These are phyloP conservation scores for Canavalia ensiformis DNA, from an alignment of 306 rosid genomes.

Conservation along the genomic window DNA sequence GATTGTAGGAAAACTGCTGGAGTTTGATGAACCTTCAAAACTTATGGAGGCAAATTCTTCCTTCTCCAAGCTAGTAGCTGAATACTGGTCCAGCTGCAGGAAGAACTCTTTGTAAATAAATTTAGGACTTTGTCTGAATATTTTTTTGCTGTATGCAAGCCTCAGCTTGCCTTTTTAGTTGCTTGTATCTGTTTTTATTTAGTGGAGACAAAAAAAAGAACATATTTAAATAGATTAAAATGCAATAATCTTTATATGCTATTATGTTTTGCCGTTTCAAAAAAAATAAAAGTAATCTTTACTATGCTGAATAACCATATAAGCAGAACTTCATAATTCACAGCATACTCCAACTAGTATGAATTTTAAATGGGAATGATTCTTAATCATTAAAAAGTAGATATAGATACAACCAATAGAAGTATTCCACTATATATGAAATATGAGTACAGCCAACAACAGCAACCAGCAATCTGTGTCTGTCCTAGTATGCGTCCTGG, in stretches of 20 bases:
- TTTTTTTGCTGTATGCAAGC: neutral
- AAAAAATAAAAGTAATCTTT: too few species aligned
- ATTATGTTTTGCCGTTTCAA: too few species aligned
- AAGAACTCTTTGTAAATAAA: constrained; percentile 45
- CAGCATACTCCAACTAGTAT: too few species aligned
- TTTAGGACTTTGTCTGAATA: neutral
- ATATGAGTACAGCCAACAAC: neutral
- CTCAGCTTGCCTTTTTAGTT: neutral
- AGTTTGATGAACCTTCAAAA: constrained; percentile 67
- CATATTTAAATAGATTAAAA: too few species aligned
- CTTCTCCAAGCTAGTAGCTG: constrained; percentile 76
- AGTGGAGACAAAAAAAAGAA: too few species aligned
- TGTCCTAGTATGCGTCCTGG: neutral
- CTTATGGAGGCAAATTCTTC: constrained; percentile 63
- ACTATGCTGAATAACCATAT: too few species aligned
- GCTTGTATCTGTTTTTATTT: neutral
- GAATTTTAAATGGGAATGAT: neutral
- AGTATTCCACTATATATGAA: neutral
- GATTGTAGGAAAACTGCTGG: constrained; percentile 63
- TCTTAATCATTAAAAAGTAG: neutral
- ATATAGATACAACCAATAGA: neutral
- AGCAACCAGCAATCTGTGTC: neutral
- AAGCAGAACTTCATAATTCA: too few species aligned
- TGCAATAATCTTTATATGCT: too few species aligned
- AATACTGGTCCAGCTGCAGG: constrained; percentile 72